These are phyloP conservation scores for Ambrosia artemisiifolia DNA, from an alignment of 129 eudicot species.

Conservation along the genomic window DNA sequence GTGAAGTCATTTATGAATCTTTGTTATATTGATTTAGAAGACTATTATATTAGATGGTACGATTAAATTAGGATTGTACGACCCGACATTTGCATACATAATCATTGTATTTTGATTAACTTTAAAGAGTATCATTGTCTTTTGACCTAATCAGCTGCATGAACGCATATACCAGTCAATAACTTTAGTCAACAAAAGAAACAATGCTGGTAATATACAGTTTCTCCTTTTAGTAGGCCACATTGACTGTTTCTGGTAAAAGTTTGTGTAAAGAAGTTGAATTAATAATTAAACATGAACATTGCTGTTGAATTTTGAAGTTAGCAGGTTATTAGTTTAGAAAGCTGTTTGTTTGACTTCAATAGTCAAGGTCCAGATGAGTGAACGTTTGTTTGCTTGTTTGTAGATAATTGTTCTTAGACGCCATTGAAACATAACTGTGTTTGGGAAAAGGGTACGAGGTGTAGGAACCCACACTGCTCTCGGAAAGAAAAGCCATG, in stretches of 20 bases:
- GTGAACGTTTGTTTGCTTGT: neutral
- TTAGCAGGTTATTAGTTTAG: no score
- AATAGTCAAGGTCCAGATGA: neutral
- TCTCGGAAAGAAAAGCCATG: no score
- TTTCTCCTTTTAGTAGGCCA: neutral
- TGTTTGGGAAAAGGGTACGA: no score
- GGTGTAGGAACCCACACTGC: no score
- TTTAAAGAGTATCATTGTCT: no score
- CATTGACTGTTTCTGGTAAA: neutral
- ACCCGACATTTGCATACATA: neutral
- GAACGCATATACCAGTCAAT: neutral
- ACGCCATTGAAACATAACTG: no score
- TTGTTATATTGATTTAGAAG: neutral
- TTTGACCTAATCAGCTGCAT: slow-evolving; percentile 71
- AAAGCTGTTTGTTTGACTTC: slow-evolving; percentile 13
- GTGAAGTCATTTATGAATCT: slow-evolving; percentile 34
- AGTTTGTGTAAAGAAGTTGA: no score
- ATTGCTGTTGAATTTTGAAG: neutral
- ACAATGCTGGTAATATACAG: slow-evolving; percentile 4
- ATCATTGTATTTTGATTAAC: no score
- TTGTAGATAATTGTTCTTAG: no score
- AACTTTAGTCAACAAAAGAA: neutral
- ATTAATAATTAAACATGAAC: no score
- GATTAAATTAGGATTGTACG: neutral
- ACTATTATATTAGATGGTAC: neutral